Conservation (phyloP, 2,329 filamentous ascomycete genomes). For the Aspergillus sp. region DNA sequence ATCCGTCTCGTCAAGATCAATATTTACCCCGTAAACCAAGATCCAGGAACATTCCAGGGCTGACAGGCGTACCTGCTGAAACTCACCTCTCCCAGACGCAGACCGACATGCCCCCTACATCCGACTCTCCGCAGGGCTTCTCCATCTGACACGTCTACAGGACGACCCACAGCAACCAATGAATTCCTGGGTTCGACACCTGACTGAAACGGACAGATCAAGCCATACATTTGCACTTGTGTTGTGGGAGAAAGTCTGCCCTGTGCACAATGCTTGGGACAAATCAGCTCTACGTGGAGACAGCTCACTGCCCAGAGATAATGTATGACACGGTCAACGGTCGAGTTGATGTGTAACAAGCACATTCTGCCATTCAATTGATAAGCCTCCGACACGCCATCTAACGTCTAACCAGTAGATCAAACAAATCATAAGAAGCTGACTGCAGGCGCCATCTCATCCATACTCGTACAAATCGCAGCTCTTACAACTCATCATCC, state of each 20-base stretch:
- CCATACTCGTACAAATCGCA: slow-evolving; percentile 6
- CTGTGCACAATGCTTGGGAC: background rate
- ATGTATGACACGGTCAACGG: background rate
- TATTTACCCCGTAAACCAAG: background rate
- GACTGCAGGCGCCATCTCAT: slow-evolving; percentile 1
- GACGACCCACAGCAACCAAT: slow-evolving; percentile 9
- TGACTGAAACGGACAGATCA: background rate
- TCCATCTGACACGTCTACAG: slow-evolving; percentile 9
- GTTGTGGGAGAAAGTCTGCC: too few species aligned
- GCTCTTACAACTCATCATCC: slow-evolving; percentile 32
- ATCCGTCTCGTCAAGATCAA: background rate
- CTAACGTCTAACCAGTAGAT: slow-evolving; percentile 1
- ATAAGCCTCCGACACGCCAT: slow-evolving; percentile 29
- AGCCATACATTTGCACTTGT: background rate
- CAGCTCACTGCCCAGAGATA: slow-evolving; percentile 1
- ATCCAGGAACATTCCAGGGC: background rate
- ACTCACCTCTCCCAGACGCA: background rate
- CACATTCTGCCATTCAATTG: slow-evolving; percentile 13
- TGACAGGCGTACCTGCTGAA: background rate
- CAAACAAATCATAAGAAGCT: background rate
- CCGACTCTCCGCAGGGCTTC: background rate
- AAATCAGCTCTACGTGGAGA: slow-evolving; percentile 8
- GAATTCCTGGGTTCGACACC: background rate
- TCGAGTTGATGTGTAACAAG: background rate
- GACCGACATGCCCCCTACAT: background rate